Percentiles rank a stretch among this genome's conserved stretches.
These are phyloP conservation scores for Conringia planisiliqua DNA, from an alignment of 345 rosid species.

Conservation along the genomic window DNA sequence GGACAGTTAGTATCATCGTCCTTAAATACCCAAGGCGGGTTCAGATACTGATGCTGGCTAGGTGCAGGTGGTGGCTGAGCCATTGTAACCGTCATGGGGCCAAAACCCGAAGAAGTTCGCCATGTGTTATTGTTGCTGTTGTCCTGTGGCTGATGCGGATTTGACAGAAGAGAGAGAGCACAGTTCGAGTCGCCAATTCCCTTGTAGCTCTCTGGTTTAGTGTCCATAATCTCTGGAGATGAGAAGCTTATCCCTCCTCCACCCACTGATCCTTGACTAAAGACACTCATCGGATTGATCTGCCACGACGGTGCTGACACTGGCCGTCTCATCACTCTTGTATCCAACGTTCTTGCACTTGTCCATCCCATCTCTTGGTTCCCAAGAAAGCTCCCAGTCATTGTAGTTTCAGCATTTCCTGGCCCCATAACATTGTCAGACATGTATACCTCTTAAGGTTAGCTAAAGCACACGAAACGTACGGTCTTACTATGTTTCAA, in stretches of 20 bases:
- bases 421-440: background rate
- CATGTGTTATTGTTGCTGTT: constrained; percentile 41
- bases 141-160: constrained; percentile 59
- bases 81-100: constrained; percentile 40
- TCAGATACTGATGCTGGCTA: constrained; percentile 42
- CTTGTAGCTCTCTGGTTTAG: constrained; percentile 59
- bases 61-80: constrained; percentile 52
- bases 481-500: background rate
- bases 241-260: constrained; percentile 51
- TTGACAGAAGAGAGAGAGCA: constrained; percentile 99
- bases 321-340: constrained; percentile 59
- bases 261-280: constrained; percentile 45
- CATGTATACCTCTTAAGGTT: background rate
- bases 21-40: constrained; percentile 57
- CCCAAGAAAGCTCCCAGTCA: constrained; percentile 33
- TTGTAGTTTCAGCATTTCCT: constrained; percentile 19
- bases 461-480: background rate
- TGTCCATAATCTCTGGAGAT: constrained; percentile 43
- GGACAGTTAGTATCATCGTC: constrained; percentile 39
- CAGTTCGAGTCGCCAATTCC: constrained; percentile 67
- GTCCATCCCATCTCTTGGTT: constrained; percentile 23
- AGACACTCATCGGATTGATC: constrained; percentile 41
- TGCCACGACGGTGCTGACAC: constrained; percentile 35
- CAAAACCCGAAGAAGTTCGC: constrained; percentile 38
- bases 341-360: constrained; percentile 49